Evolutionary conservation across 139 green algal species (phyloP).

Genomic region (Chlorella sorokiniana): DNA sequence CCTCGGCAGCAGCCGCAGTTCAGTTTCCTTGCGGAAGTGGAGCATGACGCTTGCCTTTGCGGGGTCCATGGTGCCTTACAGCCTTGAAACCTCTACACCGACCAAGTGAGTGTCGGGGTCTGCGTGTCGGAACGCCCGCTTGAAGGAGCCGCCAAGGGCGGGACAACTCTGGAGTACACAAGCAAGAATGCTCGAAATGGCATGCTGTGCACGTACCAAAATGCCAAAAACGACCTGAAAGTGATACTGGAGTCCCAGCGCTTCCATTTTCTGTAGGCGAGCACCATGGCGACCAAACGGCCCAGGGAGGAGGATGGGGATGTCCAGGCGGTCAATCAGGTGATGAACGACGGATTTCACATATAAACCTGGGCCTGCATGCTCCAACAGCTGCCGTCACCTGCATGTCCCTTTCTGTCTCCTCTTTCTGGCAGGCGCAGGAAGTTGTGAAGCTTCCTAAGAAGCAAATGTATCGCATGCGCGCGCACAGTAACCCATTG

Average conservation of each 20-base stretch:
- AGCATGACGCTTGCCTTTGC: slow-evolving; percentile 22
- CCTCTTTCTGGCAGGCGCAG: background rate
- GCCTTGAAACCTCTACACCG: background rate
- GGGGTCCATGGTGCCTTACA: slow-evolving; percentile 7
- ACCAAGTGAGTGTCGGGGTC: too few relatives aligned
- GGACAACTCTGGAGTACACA: too few relatives aligned
- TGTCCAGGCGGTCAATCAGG: background rate
- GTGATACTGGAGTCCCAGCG: background rate
- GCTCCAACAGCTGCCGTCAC: background rate
- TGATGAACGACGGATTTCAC: background rate
- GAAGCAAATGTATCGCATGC: slow-evolving; percentile 89
- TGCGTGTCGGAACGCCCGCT: too few relatives aligned
- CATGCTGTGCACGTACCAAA: too few relatives aligned
- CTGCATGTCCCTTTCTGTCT: background rate
- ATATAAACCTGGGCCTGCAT: background rate
- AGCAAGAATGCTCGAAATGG: too few relatives aligned
- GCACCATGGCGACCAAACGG: slow-evolving; percentile 21
- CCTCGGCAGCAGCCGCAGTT: background rate
- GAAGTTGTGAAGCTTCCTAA: slow-evolving; percentile 53
- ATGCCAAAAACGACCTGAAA: background rate
- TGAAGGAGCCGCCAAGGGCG: too few relatives aligned
- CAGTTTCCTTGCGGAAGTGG: too few relatives aligned
- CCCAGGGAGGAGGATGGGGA: slow-evolving; percentile 1
- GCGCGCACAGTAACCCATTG: slow-evolving; percentile 97
- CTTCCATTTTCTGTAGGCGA: background rate